Evolutionary conservation across 331 rosid species (phyloP), one percentile per base, ranked within the genome.

Genomic region (Acacia pycnantha): DNA sequence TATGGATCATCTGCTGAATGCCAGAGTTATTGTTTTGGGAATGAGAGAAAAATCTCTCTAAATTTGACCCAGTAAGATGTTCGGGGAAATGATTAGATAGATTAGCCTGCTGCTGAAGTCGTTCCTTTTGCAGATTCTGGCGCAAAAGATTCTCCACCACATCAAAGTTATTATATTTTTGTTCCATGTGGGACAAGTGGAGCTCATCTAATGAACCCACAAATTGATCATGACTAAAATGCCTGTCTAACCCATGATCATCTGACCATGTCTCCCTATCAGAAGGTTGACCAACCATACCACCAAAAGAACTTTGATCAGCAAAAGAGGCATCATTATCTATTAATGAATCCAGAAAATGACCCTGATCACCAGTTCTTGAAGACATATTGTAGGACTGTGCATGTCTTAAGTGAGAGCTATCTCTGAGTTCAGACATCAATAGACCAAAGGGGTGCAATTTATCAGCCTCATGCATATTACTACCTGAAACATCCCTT

Each of bases 371-470:
- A 80, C 86, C 88, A 84, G 86, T 46, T 85, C 88, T 81, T 48
- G 83, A 33, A 74, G 91, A 84, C 54, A 71, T 83, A 80, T 86
- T 88, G 70, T 89, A 88, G 59, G 91, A 79, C 82, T 88, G 93
- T 37, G 89, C 88, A 78, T 83, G 87, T 84, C 88, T 84, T 82
- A 88, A 59, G 78, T 83, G 94, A 66, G 90, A 86, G 73, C 85
- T 81, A 71, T 88, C 92, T 78, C 85, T 83, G 40, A 91, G 93
- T 59, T 91, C 95, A 68, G 95, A 91, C 95, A 91, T 85, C 76
- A 85, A 82, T 48, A 89, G 86, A 78, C 95, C 93, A 85, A 89
- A 91, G 46, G 95, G 95, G 70, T 91, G 95, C 82, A 91, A 65
- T 86, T 91, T 91, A 76, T 89, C 88, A 29, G 85, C 82, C 76